A percentile compares a stretch with the other conserved stretches of the same genome.
Evolutionary conservation across 345 rosid genomes (phyloP).

Genomic region (Eutrema yunnanense): DNA sequence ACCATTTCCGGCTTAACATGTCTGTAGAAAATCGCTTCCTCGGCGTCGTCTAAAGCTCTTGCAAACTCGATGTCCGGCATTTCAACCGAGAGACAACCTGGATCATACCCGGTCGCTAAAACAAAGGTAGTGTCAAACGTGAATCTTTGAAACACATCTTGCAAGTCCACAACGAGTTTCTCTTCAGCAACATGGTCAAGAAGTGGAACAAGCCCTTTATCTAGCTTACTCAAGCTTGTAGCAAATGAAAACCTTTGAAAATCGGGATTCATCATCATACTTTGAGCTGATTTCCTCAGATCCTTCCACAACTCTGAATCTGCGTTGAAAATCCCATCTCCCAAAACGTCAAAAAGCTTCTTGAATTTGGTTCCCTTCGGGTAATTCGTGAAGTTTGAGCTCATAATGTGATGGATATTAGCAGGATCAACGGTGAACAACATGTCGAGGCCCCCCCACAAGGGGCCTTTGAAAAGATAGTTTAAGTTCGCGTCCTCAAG

Average conservation of each 20-base stretch:
- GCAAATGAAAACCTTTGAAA: slow-evolving; percentile 33
- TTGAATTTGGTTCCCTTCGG: slow-evolving; percentile 56
- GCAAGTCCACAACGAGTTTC: slow-evolving; percentile 33
- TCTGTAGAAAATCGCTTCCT: slow-evolving; percentile 44
- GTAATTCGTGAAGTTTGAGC: slow-evolving; percentile 46
- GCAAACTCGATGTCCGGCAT: slow-evolving; percentile 36
- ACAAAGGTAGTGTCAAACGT: slow-evolving; percentile 39
- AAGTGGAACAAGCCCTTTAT: slow-evolving; percentile 39
- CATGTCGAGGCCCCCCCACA: slow-evolving; percentile 31
- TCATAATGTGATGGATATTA: slow-evolving; percentile 52
- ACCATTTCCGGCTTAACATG: slow-evolving; percentile 37
- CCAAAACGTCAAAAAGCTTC: slow-evolving; percentile 46
- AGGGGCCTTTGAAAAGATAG: slow-evolving; percentile 36
- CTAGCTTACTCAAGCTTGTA: slow-evolving; percentile 32
- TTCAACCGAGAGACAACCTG: slow-evolving; percentile 30
- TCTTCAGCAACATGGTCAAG: slow-evolving; percentile 35
- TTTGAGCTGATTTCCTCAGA: slow-evolving; percentile 38
- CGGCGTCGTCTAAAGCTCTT: slow-evolving; percentile 37
- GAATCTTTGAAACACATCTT: slow-evolving; percentile 45
- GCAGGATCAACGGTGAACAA: slow-evolving; percentile 46
- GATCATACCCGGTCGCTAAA: slow-evolving; percentile 42
- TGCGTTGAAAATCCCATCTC: slow-evolving; percentile 51
- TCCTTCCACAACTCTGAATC: slow-evolving; percentile 44
- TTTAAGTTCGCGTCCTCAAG: slow-evolving; percentile 25
- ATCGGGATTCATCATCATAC: slow-evolving; percentile 24